phyloP scores from a whole-genome alignment of 768 basidiomycete species.

The Coprinellus micaceus region DNA sequence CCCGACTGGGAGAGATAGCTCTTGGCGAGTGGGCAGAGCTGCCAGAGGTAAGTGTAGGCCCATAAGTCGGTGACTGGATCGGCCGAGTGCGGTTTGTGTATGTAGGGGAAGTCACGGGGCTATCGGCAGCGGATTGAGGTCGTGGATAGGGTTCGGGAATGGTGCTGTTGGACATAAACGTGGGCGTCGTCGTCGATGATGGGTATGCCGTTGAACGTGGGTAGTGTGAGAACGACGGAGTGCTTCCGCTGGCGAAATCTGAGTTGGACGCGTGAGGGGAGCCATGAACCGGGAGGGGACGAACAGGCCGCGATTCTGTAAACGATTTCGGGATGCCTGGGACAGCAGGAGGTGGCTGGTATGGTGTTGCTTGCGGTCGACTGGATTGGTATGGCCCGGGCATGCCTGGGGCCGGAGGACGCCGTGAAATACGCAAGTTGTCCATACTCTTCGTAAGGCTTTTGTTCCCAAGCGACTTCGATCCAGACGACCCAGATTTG shows the following conservation, averaged over 20 bases:
- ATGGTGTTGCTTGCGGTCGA: conserved; percentile 20
- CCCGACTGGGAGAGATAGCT: conserved; percentile 35
- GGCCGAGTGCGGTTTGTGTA: conserved; percentile 27
- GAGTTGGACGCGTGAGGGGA: conserved; percentile 29
- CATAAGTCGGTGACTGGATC: conserved; percentile 37
- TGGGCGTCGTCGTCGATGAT: conserved; percentile 6
- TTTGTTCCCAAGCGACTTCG: conserved; percentile 20
- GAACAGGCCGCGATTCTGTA: conserved; percentile 34
- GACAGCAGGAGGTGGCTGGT: conserved; percentile 17
- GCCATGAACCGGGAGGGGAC: conserved; percentile 43
- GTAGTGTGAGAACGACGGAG: conserved; percentile 7
- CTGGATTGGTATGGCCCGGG: conserved; percentile 33
- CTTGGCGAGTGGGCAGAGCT: conserved; percentile 40
- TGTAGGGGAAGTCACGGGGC: conserved; percentile 39
- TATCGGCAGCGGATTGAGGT: conserved; percentile 61
- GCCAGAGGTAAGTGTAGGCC: conserved; percentile 28
- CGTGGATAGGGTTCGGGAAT: conserved; percentile 54
- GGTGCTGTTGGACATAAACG: background rate
- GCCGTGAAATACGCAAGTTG: conserved; percentile 38
- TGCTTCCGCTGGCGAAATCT: conserved; percentile 21
- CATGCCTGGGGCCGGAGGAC: conserved; percentile 23
- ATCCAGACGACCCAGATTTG: conserved; percentile 16
- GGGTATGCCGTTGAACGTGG: conserved; percentile 22
- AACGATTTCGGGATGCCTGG: conserved; percentile 39
- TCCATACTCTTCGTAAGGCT: conserved; percentile 55